Conservation (phyloP, 2,329 filamentous ascomycete genomes). For the Alternaria angustiovoidea region DNA sequence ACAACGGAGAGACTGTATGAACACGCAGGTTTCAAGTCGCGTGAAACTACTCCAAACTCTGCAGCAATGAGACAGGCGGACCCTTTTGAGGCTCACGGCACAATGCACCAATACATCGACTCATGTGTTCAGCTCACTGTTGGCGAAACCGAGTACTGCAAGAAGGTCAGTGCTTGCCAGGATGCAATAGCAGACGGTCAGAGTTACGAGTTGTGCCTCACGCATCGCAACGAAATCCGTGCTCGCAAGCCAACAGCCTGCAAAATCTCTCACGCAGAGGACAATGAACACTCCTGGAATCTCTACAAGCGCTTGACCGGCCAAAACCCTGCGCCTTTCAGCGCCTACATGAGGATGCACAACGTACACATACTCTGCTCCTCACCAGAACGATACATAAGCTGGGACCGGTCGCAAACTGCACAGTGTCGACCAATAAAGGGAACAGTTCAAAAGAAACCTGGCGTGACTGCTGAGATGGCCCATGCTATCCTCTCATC, state of each 20-base stretch:
- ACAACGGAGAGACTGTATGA: slow-evolving; percentile 41
- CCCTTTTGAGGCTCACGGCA: slow-evolving; percentile 42
- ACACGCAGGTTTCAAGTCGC: slow-evolving; percentile 38
- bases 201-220: slow-evolving; percentile 87
- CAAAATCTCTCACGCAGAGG: slow-evolving; percentile 40
- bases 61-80: slow-evolving; percentile 34
- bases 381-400: slow-evolving; percentile 89
- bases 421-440: slow-evolving; percentile 94
- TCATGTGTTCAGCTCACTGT: slow-evolving; percentile 28
- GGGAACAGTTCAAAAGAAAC: slow-evolving; percentile 86
- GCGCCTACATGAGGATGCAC: slow-evolving; percentile 76
- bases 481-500: slow-evolving; percentile 77
- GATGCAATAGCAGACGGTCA: slow-evolving; percentile 76
- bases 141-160: slow-evolving; percentile 62
- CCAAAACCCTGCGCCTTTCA: slow-evolving; percentile 83
- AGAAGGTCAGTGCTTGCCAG: slow-evolving; percentile 74
- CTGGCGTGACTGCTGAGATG: slow-evolving; percentile 71
- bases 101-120: slow-evolving; percentile 39
- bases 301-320: slow-evolving; percentile 75
- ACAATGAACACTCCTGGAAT: slow-evolving; percentile 63
- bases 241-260: slow-evolving; percentile 34
- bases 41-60: slow-evolving; percentile 40
- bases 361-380: slow-evolving; percentile 75
- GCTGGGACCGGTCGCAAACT: slow-evolving; percentile 66
- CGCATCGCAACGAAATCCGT: slow-evolving; percentile 73